These are phyloP conservation scores for Hypsizygus ulmarius DNA, from an alignment of 1,284 basidiomycete species.

Conservation along the genomic window DNA sequence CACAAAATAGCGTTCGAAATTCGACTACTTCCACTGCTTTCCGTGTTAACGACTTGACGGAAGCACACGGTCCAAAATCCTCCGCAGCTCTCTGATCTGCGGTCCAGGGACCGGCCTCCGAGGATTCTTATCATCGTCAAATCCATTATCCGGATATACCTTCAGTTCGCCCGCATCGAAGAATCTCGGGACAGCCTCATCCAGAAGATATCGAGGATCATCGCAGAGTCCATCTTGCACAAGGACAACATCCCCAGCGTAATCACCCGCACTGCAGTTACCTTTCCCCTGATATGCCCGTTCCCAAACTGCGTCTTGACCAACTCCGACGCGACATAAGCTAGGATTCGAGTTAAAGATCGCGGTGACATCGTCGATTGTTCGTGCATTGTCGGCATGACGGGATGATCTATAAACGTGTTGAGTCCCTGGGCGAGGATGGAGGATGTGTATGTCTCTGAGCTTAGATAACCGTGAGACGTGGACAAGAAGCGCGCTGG, in stretches of 20 bases:
- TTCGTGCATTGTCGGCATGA: slow-evolving; percentile 7
- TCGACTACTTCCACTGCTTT: too few relatives aligned
- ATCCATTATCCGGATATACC: neutral
- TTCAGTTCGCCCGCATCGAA: slow-evolving; percentile 6
- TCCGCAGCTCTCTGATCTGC: too few relatives aligned
- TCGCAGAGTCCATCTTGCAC: neutral
- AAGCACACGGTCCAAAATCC: too few relatives aligned
- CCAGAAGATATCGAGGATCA: neutral
- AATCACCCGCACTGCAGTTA: neutral
- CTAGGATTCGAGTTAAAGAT: slow-evolving; percentile 16
- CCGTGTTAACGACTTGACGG: too few relatives aligned
- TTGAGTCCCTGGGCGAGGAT: slow-evolving; percentile 16
- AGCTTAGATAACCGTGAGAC: slow-evolving; percentile 17
- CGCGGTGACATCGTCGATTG: slow-evolving; percentile 13
- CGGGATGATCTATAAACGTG: neutral
- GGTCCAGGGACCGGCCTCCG: too few relatives aligned
- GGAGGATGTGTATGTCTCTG: slow-evolving; percentile 20
- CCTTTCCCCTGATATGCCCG: neutral
- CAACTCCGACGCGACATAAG: slow-evolving; percentile 18
- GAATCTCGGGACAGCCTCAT: slow-evolving; percentile 6
- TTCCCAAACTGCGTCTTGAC: slow-evolving; percentile 20
- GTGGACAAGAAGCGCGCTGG: slow-evolving; percentile 12
- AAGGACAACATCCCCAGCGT: neutral
- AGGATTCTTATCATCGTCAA: too few relatives aligned
- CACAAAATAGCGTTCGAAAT: too few relatives aligned